Evolutionary conservation across 108 stramenopile genomes (phyloP), one percentile per base, ranked within the genome.

Genomic region (Asterionellopsis glacialis): DNA sequence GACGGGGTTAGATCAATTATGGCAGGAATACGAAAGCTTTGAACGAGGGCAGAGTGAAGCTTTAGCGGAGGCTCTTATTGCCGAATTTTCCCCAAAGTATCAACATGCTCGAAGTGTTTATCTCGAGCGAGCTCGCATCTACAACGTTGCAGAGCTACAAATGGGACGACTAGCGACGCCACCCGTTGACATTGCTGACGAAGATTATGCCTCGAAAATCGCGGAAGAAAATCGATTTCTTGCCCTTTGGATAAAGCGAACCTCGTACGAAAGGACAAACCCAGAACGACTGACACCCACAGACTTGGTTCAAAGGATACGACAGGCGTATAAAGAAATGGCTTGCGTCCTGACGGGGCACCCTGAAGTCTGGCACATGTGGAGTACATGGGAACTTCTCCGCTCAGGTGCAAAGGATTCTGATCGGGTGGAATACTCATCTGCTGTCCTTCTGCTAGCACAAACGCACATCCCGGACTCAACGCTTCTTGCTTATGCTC

Each of bases 21-120:
- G 91, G 91, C 80, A 86, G 62, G 91, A 93, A 57, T 93, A 93
- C 65, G 91, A 93, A 58, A 57, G 66, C 24, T 93, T 87, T 61
- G 91, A 93, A 68, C 63, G 79, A 22, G 51, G 67, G n/a, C 91
- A 90, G 61, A 80, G 72, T 43, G 91, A 93, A 56, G 65, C 73
- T 0, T 56, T 93, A 61, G 91, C 84, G n/a, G 68, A 61, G 44
- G 86, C 88, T 22, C 66, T 93, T 61, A 61, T 84, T 47, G 78
- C 69, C 0, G 91, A 93, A 49, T 82, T 67, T 59, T 62, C 70
- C 25, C 91, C 91, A 18, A 87, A 85, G 55, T 89, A 90, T 68
- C 88, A 89, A 54, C 91, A 93, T 67, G 91, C 88, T n/a, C 67
- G 88, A 55, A 83, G 73, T 42, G 76, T 93, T 26, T 93, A 88